phyloP scores from a whole-genome alignment of 2,329 filamentous ascomycete genomes.

The Claviceps fusiformis region DNA sequence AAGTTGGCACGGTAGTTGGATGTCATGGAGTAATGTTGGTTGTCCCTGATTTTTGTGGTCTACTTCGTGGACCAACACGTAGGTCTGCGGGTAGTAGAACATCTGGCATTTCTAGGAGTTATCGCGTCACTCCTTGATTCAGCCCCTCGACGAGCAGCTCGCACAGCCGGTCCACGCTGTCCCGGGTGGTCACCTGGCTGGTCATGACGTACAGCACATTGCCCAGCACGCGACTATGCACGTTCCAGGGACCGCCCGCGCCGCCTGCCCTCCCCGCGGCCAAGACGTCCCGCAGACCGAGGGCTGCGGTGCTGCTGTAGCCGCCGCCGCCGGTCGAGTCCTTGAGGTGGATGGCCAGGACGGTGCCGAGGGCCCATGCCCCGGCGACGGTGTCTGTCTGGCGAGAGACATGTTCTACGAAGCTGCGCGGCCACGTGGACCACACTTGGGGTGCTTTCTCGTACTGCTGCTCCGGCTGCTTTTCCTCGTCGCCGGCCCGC shows the following conservation, averaged over 20 bases:
- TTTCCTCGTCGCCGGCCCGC: neutral
- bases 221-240: slow-evolving; percentile 40
- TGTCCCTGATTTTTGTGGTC: no score
- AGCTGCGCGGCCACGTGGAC: slow-evolving; percentile 56
- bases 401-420: slow-evolving; percentile 46
- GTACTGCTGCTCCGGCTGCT: neutral
- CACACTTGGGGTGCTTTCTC: slow-evolving; percentile 25
- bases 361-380: slow-evolving; percentile 61
- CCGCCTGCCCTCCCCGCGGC: slow-evolving; percentile 9
- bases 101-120: no score
- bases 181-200: slow-evolving; percentile 28
- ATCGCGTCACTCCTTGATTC: neutral
- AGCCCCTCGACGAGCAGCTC: slow-evolving; percentile 7
- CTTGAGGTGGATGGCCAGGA: slow-evolving; percentile 50
- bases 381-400: slow-evolving; percentile 40
- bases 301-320: slow-evolving; percentile 34
- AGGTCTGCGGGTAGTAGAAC: no score
- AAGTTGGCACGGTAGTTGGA: no score
- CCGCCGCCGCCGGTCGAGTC: slow-evolving; percentile 25
- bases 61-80: no score
- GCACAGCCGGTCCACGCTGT: slow-evolving; percentile 16
- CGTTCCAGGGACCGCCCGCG: slow-evolving; percentile 27
- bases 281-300: slow-evolving; percentile 26
- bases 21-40: no score
- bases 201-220: slow-evolving; percentile 48